A percentile compares a stretch with the other conserved stretches of the same genome.
Evolutionary conservation across 2,329 filamentous ascomycete genomes (phyloP).

Genomic region (Stachybotrys echinatus): DNA sequence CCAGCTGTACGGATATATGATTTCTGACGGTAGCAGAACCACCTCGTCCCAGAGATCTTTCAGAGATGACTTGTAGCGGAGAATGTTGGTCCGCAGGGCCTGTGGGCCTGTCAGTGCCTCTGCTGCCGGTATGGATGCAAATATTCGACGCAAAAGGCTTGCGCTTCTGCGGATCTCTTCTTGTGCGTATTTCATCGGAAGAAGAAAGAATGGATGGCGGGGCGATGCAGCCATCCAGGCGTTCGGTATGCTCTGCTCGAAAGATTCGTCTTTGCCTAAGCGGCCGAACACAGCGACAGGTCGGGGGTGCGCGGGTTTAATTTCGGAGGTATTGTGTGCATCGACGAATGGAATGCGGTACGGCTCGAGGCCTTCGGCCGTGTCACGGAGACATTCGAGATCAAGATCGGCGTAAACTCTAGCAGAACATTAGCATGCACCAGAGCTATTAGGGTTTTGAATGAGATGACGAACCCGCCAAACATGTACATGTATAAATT

Average conservation of each 20-base stretch:
- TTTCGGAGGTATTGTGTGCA: not conserved
- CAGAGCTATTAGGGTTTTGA: no score
- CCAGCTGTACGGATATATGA: constrained; percentile 21
- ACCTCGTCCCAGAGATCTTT: constrained; percentile 8
- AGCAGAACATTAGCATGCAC: not conserved
- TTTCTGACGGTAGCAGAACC: constrained; percentile 10
- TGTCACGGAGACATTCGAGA: constrained; percentile 22
- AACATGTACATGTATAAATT: constrained; percentile 31
- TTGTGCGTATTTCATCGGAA: constrained; percentile 13
- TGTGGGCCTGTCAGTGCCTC: constrained; percentile 12
- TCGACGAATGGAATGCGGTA: constrained; percentile 11
- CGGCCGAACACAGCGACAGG: constrained; percentile 21
- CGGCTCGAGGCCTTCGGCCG: constrained; percentile 14
- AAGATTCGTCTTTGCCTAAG: constrained; percentile 19
- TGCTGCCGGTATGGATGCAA: constrained; percentile 5
- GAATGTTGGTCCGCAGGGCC: constrained; percentile 7
- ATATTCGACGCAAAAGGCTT: no score
- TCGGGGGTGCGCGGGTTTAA: constrained; percentile 1
- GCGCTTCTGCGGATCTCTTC: constrained; percentile 2
- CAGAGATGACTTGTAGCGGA: constrained; percentile 2
- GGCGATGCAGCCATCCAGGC: constrained; percentile 30
- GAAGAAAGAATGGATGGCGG: constrained; percentile 25
- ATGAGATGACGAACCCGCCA: constrained; percentile 25
- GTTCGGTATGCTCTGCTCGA: constrained; percentile 26
- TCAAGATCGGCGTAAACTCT: constrained; percentile 14